These are phyloP conservation scores for Rhododendron ovatum DNA, from an alignment of 148 eudicot genomes.

Conservation along the genomic window DNA sequence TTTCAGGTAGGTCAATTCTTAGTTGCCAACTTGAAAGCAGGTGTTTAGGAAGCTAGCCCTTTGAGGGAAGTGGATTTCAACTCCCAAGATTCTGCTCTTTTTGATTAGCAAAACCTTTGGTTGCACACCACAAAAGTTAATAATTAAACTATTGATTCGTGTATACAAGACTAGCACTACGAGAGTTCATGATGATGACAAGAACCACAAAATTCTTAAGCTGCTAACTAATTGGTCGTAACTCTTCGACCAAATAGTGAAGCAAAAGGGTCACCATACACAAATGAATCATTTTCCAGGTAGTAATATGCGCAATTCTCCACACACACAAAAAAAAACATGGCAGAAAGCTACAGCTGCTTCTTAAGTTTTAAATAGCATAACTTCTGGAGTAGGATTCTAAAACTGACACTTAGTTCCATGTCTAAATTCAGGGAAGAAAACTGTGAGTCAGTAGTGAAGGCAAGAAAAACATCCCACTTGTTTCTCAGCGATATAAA, in stretches of 20 bases:
- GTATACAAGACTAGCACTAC: background rate
- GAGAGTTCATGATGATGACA: background rate
- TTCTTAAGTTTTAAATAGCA: background rate
- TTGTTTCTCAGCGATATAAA: background rate
- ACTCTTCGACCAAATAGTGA: background rate
- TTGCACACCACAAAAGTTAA: background rate
- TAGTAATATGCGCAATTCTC: background rate
- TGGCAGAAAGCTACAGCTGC: background rate
- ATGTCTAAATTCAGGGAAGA: background rate
- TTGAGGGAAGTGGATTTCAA: background rate
- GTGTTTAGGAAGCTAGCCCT: background rate
- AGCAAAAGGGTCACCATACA: background rate
- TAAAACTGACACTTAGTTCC: background rate
- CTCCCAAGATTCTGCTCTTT: background rate
- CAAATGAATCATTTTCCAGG: background rate
- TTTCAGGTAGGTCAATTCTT: background rate
- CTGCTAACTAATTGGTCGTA: background rate
- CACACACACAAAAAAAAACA: background rate
- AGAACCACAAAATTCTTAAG: background rate
- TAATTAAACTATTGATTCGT: background rate
- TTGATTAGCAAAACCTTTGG: background rate
- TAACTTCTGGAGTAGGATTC: background rate
- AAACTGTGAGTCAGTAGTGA: background rate
- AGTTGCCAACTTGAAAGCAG: background rate
- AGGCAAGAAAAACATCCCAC: background rate